phyloP scores from a whole-genome alignment of 305 asterid genomes.

The Solanum chacoense region DNA sequence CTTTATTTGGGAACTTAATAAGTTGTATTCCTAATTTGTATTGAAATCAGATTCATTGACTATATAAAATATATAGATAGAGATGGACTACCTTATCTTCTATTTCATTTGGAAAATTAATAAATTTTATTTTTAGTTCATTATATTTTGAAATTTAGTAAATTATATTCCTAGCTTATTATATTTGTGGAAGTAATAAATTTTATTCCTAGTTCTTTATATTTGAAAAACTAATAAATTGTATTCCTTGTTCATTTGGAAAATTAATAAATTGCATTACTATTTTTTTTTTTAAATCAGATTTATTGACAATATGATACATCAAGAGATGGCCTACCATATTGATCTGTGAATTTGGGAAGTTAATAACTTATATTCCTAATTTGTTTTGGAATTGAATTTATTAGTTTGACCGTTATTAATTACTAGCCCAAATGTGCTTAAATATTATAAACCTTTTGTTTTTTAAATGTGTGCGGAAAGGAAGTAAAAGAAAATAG shows the following conservation, averaged over 20 bases:
- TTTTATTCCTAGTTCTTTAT: not conserved
- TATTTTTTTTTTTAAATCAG: too few species aligned
- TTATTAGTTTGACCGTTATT: not conserved
- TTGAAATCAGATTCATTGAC: not conserved
- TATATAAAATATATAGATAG: not conserved
- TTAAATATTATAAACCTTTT: too few species aligned
- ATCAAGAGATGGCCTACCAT: not conserved
- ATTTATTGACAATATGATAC: not conserved
- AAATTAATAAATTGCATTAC: not conserved
- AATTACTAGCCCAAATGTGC: too few species aligned
- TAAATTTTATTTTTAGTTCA: too few species aligned
- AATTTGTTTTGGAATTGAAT: too few species aligned
- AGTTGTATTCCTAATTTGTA: not conserved
- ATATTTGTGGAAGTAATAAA: too few species aligned
- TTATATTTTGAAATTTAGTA: too few species aligned
- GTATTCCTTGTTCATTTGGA: not conserved
- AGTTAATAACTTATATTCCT: not conserved
- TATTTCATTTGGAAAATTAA: not conserved
- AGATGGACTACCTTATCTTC: not conserved
- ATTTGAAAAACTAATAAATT: too few species aligned
- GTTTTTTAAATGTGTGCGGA: not conserved
- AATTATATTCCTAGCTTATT: not conserved
- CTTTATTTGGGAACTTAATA: not conserved
- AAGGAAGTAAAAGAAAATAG: not conserved
- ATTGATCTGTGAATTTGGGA: not conserved